Percentiles rank a stretch among this genome's conserved stretches.
Conservation (phyloP, 2,329 filamentous ascomycete genomes). For the Pseudogymnoascus sp. region DNA sequence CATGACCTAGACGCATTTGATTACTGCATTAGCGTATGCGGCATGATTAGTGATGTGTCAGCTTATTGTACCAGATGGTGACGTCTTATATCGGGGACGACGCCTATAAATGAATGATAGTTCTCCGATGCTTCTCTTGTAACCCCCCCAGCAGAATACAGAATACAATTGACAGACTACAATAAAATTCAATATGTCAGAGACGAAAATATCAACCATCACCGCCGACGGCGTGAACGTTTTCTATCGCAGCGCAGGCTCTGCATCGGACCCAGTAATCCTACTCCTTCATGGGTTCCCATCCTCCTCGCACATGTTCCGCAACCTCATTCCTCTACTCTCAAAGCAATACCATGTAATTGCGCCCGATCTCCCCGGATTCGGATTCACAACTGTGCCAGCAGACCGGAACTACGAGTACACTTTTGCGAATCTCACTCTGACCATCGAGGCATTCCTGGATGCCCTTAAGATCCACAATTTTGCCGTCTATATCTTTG, state of each 20-base stretch:
- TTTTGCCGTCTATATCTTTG: conserved; percentile 54
- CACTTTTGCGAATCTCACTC: conserved; percentile 46
- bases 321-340: conserved; percentile 38
- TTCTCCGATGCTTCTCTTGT: neutral
- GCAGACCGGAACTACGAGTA: conserved; percentile 37
- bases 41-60: neutral
- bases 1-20: neutral
- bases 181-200: neutral
- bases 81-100: neutral
- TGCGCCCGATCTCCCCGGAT: conserved; percentile 54
- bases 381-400: conserved; percentile 48
- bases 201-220: neutral
- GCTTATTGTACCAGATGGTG: neutral
- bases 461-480: conserved; percentile 38
- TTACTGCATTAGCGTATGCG: neutral
- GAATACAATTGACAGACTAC: neutral
- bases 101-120: neutral
- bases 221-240: conserved; percentile 16
- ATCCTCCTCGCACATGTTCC: conserved; percentile 37
- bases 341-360: conserved; percentile 34
- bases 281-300: conserved; percentile 42
- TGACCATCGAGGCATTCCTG: conserved; percentile 42
- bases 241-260: conserved; percentile 36
- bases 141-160: neutral
- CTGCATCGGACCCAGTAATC: conserved; percentile 29